Conservation (phyloP, 2,329 filamentous ascomycete species). For the Monilinia aucupariae region DNA sequence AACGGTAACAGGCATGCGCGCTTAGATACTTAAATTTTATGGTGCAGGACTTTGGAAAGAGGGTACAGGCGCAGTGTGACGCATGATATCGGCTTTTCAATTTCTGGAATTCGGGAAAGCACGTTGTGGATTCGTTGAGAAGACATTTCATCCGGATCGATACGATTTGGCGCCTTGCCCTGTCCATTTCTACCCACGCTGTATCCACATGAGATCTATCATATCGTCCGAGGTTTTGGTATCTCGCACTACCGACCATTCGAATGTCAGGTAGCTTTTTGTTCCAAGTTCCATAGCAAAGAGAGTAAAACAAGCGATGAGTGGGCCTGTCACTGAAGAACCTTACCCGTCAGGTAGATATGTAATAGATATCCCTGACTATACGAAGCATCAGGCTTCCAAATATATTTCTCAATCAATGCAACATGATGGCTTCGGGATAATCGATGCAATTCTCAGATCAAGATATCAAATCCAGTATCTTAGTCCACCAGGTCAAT, state of each 20-base stretch:
- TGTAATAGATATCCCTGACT: not conserved
- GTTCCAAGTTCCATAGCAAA: constrained; percentile 2
- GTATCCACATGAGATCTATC: constrained; percentile 10
- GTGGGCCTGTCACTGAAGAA: constrained; percentile 1
- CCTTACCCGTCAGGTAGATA: not conserved
- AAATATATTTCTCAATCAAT: constrained; percentile 4
- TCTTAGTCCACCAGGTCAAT: not conserved
- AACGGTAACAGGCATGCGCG: constrained; percentile 13
- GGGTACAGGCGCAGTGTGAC: constrained; percentile 17
- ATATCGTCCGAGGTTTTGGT: constrained; percentile 6
- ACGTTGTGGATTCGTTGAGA: constrained; percentile 14
- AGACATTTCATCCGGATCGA: constrained; percentile 3
- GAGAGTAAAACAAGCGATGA: not conserved
- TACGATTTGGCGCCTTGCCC: constrained; percentile 9
- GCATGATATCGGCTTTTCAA: constrained; percentile 13
- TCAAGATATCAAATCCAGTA: constrained; percentile 1
- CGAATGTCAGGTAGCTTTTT: not conserved
- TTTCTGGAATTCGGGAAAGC: constrained; percentile 6
- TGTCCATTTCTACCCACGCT: not conserved
- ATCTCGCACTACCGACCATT: not conserved
- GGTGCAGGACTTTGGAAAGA: not conserved
- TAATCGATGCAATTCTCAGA: constrained; percentile 5
- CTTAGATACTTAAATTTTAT: constrained; percentile 7
- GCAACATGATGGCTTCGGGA: constrained; percentile 1
- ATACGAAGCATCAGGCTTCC: constrained; percentile 4